phyloP scores from a whole-genome alignment of 2,329 filamentous ascomycete genomes.

The Pestalotiopsis sp. region DNA sequence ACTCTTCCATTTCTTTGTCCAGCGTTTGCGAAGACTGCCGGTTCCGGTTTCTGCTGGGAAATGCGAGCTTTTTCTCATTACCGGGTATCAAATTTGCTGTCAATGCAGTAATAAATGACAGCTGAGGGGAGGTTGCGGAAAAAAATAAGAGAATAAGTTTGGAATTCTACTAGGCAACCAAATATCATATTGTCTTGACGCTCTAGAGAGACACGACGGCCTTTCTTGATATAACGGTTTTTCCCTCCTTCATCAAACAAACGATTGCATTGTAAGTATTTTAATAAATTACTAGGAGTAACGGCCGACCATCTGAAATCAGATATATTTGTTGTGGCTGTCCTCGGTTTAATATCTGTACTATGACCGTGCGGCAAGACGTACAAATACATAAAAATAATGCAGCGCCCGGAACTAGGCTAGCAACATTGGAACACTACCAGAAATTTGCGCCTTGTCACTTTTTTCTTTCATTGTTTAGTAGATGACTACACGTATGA shows the following conservation, averaged over 20 bases:
- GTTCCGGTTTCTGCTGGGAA: conserved; percentile 20
- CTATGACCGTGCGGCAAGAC: neutral
- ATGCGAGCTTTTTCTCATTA: neutral
- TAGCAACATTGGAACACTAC: conserved; percentile 13
- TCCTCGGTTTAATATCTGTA: neutral
- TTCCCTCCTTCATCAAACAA: too few relatives aligned
- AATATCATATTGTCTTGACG: too few relatives aligned
- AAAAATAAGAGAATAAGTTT: too few relatives aligned
- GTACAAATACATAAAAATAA: conserved; percentile 31
- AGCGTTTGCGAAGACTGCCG: conserved; percentile 30
- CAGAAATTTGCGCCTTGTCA: conserved; percentile 18
- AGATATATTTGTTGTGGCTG: too few relatives aligned
- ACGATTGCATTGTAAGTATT: too few relatives aligned
- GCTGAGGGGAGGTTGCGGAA: neutral
- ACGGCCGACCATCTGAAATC: too few relatives aligned
- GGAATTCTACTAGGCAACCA: too few relatives aligned
- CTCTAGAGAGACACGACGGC: too few relatives aligned
- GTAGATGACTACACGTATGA: conserved; percentile 16
- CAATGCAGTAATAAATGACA: neutral
- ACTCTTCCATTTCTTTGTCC: conserved; percentile 27
- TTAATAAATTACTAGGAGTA: too few relatives aligned
- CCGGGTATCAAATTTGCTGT: neutral
- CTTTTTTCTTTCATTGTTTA: conserved; percentile 18
- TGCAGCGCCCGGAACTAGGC: conserved; percentile 35
- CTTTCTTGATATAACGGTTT: too few relatives aligned